Conservation (phyloP, 2,329 filamentous ascomycete species). For the Lecanicillium sp. region DNA sequence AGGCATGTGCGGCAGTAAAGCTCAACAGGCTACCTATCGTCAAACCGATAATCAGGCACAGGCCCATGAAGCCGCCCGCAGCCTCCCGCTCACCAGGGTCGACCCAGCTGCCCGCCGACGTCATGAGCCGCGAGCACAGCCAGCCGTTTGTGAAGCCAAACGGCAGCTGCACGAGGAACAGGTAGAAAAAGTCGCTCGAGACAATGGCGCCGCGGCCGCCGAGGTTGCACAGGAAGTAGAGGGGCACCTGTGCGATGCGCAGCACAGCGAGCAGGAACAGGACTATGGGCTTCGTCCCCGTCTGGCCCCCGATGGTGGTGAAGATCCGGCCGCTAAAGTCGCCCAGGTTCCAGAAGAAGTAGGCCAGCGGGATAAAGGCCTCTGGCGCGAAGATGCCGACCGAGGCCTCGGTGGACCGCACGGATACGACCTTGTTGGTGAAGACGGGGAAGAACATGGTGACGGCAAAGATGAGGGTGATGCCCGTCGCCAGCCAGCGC, state of each 20-base stretch:
- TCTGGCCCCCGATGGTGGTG: conserved; percentile 48
- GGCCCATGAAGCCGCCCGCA: conserved; percentile 86
- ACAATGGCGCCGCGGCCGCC: conserved; percentile 66
- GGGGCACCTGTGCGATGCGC: conserved; percentile 65
- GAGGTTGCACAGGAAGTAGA: conserved; percentile 89
- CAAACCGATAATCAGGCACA: conserved; percentile 80
- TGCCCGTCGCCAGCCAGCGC: conserved; percentile 65
- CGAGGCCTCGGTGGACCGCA: conserved; percentile 22
- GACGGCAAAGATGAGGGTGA: conserved; percentile 72
- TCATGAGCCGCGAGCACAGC: conserved; percentile 83
- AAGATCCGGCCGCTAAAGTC: conserved; percentile 71
- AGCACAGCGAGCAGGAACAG: conserved; percentile 61
- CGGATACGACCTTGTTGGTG: conserved; percentile 57
- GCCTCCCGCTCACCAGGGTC: conserved; percentile 77
- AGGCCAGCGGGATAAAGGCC: conserved; percentile 82
- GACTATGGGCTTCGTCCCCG: conserved; percentile 54
- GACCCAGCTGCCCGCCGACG: conserved; percentile 77
- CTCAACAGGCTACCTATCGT: conserved; percentile 82
- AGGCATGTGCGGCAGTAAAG: conserved; percentile 59
- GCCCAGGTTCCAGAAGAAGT: conserved; percentile 89
- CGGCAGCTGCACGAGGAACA: conserved; percentile 71
- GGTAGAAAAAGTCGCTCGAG: conserved; percentile 78
- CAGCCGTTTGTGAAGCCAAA: conserved; percentile 87
- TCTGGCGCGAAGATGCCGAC: conserved; percentile 59
- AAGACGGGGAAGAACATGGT: conserved; percentile 97